Evolutionary conservation across 108 stramenopile species (phyloP).

Genomic region (Skeletonema tropicum): DNA sequence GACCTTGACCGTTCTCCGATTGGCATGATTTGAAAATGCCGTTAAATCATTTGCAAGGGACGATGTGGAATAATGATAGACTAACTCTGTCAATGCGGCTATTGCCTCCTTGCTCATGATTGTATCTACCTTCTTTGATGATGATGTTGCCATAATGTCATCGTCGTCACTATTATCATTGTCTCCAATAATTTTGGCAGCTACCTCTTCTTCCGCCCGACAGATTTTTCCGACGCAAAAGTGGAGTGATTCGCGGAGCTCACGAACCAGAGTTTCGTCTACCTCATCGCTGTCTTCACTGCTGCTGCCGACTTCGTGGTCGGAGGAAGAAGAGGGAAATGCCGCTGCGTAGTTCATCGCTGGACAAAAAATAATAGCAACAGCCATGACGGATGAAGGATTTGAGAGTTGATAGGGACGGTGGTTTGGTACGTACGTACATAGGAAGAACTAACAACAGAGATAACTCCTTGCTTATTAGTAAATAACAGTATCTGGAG

Average conservation of each 20-base stretch:
- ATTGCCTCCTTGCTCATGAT: conserved; percentile 55
- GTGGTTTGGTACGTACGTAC: too few species aligned
- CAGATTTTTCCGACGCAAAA: conserved; percentile 37
- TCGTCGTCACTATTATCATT: neutral
- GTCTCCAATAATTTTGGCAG: too few species aligned
- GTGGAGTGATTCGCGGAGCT: conserved; percentile 26
- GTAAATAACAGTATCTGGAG: too few species aligned
- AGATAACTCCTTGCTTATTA: too few species aligned
- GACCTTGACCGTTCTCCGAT: conserved; percentile 31
- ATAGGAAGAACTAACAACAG: too few species aligned
- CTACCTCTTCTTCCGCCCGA: conserved; percentile 20
- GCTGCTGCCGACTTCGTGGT: neutral
- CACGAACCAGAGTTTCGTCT: conserved; percentile 13
- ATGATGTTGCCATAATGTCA: neutral
- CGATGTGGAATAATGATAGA: conserved; percentile 64
- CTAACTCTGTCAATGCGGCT: conserved; percentile 60
- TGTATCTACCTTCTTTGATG: neutral
- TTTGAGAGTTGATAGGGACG: too few species aligned
- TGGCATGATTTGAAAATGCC: conserved; percentile 61
- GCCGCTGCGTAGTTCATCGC: too few species aligned
- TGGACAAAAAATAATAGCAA: too few species aligned
- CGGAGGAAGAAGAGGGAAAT: too few species aligned
- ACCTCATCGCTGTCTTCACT: neutral
- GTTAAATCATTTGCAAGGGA: conserved; percentile 57
- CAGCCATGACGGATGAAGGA: too few species aligned